Conservation (phyloP, 2,329 filamentous ascomycete species). For the Penicillium sp. region DNA sequence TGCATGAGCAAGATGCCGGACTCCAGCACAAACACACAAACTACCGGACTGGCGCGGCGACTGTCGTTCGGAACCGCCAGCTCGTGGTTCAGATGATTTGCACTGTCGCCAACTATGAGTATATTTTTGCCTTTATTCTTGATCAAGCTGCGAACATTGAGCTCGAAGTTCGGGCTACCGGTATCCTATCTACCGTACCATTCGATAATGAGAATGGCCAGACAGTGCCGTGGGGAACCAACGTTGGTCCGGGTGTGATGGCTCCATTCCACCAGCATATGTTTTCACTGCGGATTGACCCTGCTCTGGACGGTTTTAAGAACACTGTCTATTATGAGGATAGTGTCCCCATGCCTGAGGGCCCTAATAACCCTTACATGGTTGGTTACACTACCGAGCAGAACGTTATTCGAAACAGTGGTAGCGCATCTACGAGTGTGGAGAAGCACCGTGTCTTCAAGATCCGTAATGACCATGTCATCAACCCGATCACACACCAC, state of each 20-base stretch:
- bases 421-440: slow-evolving; percentile 58
- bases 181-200: slow-evolving; percentile 69
- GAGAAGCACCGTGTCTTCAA: slow-evolving; percentile 56
- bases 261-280: slow-evolving; percentile 77
- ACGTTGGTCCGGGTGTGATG: slow-evolving; percentile 71
- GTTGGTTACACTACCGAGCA: slow-evolving; percentile 65
- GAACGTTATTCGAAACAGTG: slow-evolving; percentile 52
- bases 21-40: slow-evolving; percentile 76
- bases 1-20: slow-evolving; percentile 73
- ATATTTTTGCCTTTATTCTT: slow-evolving; percentile 73
- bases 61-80: slow-evolving; percentile 67
- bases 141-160: slow-evolving; percentile 71
- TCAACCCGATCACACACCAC: slow-evolving; percentile 52
- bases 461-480: slow-evolving; percentile 54
- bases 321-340: slow-evolving; percentile 63
- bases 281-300: slow-evolving; percentile 69
- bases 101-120: slow-evolving; percentile 74
- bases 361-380: slow-evolving; percentile 63
- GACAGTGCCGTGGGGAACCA: slow-evolving; percentile 69
- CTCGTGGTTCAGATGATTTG: slow-evolving; percentile 72
- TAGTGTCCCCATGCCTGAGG: slow-evolving; percentile 55
- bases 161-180: slow-evolving; percentile 72
- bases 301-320: slow-evolving; percentile 61
- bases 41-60: slow-evolving; percentile 67
- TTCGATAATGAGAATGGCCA: slow-evolving; percentile 65